These are phyloP conservation scores for Pelargonium cotyledonis DNA, from an alignment of 441 rosid genomes.

Conservation along the genomic window DNA sequence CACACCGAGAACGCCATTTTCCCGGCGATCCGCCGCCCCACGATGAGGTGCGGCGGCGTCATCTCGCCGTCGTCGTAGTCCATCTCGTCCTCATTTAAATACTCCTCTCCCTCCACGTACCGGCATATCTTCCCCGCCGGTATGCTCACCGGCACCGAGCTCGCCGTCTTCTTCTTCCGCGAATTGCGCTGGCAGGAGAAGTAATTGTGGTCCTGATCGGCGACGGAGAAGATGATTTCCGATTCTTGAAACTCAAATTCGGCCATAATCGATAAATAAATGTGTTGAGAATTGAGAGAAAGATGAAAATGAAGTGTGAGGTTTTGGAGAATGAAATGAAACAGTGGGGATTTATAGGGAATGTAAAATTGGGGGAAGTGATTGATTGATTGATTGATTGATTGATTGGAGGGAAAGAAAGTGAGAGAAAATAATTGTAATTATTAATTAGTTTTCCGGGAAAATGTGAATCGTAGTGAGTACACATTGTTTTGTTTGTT, in stretches of 20 bases:
- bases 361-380: conserved; percentile 11
- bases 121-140: conserved; percentile 30
- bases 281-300: neutral
- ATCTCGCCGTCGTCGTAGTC: conserved; percentile 27
- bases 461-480: too few species aligned
- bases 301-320: neutral
- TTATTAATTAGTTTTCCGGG: conserved; percentile 23
- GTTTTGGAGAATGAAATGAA: conserved; percentile 3
- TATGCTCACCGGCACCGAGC: conserved; percentile 42
- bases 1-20: conserved; percentile 72
- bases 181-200: neutral
- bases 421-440: conserved; percentile 20
- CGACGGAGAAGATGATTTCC: conserved; percentile 51
- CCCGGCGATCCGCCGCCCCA: conserved; percentile 39
- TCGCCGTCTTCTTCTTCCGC: conserved; percentile 14
- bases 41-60: conserved; percentile 65
- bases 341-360: conserved; percentile 5
- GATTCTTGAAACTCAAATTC: conserved; percentile 79
- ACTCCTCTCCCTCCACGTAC: conserved; percentile 33
- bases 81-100: conserved; percentile 7
- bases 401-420: conserved; percentile 8
- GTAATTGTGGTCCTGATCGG: conserved; percentile 18
- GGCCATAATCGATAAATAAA: conserved; percentile 33
- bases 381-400: too few species aligned
- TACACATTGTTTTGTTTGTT: too few species aligned